These are phyloP conservation scores for Heliosperma pusillum DNA, from an alignment of 148 eudicot species.

Conservation along the genomic window DNA sequence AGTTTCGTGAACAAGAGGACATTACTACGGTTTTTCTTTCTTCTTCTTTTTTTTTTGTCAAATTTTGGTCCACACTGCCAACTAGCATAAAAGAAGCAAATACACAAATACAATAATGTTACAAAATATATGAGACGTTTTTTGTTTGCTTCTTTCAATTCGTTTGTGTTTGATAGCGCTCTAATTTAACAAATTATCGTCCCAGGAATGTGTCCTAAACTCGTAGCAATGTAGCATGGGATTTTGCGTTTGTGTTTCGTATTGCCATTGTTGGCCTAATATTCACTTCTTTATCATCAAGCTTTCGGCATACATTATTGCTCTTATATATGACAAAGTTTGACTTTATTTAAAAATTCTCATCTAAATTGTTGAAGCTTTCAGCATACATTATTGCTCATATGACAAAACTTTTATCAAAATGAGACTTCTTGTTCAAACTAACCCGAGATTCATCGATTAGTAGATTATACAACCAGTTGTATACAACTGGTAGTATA, in stretches of 20 bases:
- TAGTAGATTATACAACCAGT: too few species aligned
- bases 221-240: background rate
- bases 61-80: too few species aligned
- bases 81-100: background rate
- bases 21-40: too few species aligned
- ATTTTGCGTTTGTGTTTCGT: background rate
- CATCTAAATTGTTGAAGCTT: background rate
- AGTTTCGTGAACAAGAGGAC: too few species aligned
- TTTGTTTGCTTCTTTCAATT: background rate
- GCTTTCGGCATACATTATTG: background rate
- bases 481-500: too few species aligned
- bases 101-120: background rate
- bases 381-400: too few species aligned
- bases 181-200: background rate
- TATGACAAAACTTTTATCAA: too few species aligned
- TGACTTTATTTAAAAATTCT: background rate
- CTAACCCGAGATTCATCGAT: too few species aligned
- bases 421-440: too few species aligned
- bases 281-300: background rate
- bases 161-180: background rate
- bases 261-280: conserved; percentile 1
- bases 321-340: too few species aligned
- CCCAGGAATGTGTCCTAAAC: background rate
- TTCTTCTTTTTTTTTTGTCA: too few species aligned
- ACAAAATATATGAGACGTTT: background rate